Base-by-base conservation (phyloP, 1,284 basidiomycete species). In the Ceratobasidium sp. region DNA sequence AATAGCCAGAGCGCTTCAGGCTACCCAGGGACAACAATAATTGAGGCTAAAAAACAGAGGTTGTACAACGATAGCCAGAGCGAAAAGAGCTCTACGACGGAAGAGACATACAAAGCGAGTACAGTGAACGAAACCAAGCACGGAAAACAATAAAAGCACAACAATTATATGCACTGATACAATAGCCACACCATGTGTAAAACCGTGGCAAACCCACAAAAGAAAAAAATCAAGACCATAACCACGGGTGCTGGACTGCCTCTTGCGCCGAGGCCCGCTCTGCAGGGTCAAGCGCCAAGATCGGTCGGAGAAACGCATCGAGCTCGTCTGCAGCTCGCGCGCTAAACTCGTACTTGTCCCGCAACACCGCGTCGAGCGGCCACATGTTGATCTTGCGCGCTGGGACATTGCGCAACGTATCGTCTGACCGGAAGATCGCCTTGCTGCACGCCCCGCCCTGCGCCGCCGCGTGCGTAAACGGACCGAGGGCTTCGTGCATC, bases 401-500 rank as follows among this genome's bases (percentile, higher is more conserved):
- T 29, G 51, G 52, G 8, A 79, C 78, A 43, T 76, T 67, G 17
- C 78, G 69, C 34, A 79, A 64, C 11, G 64, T 46, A 32, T 77
- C 78, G 61, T 78, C 76, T 22, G 71, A 70, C n/a, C 64, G 46
- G 70, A 78, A 79, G 46, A 79, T 78, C 15, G 77, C 51, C 25
- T 67, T 37, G 49, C 62, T 64, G 32, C 61, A 70, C 54, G 51
- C 57, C 29, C 78, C 78, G 32, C 71, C 65, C 7, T 29, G 51
- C 44, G 77, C 77, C 70, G 76, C 64, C n/a, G 52, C 64, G 22
- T 56, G 66, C 19, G 77, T 65, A 65, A 79, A 77, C 64, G 78
- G 78, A 11, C 78, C 78, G 15, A 79, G 56, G 13, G 78, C 68
- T 65, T 79, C 78, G 29, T 78, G 68, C 51, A 79, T 79, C 51